Conservation (phyloP, 495 filamentous ascomycete species). For the Hypoxylon crocopeplum region DNA sequence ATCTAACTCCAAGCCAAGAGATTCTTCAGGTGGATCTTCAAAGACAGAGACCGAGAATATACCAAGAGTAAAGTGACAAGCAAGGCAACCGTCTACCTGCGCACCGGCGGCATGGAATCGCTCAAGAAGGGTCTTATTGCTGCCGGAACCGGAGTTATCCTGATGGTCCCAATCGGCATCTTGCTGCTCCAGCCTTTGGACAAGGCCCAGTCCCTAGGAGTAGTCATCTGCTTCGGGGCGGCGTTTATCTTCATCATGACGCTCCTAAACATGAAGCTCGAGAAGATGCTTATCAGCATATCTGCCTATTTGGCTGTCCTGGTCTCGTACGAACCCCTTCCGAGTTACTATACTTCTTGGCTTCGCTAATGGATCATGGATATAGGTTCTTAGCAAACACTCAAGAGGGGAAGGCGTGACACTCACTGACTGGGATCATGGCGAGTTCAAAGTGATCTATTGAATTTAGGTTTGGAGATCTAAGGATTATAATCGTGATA, state of each 20-base stretch:
- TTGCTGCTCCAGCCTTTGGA: conserved; percentile 6
- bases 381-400: conserved; percentile 6
- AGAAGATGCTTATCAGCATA: conserved; percentile 6
- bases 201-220: background rate
- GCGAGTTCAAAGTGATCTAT: too few relatives aligned
- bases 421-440: too few relatives aligned
- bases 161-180: conserved; percentile 10
- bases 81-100: background rate
- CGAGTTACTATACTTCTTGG: background rate
- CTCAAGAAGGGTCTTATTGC: conserved; percentile 8
- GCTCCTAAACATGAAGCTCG: conserved; percentile 1
- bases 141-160: background rate
- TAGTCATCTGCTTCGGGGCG: conserved; percentile 8
- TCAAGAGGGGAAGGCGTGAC: background rate
- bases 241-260: conserved; percentile 8
- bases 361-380: background rate
- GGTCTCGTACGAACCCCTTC: background rate
- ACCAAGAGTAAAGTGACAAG: background rate
- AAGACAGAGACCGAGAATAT: background rate
- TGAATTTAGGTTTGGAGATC: too few relatives aligned
- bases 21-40: conserved; percentile 4
- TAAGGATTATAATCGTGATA: too few relatives aligned
- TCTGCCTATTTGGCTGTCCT: conserved; percentile 8
- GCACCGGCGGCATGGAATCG: conserved; percentile 6
- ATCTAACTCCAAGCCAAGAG: conserved; percentile 1